Evolutionary conservation across 345 rosid species (phyloP).

Genomic region (Theobroma cacao): DNA sequence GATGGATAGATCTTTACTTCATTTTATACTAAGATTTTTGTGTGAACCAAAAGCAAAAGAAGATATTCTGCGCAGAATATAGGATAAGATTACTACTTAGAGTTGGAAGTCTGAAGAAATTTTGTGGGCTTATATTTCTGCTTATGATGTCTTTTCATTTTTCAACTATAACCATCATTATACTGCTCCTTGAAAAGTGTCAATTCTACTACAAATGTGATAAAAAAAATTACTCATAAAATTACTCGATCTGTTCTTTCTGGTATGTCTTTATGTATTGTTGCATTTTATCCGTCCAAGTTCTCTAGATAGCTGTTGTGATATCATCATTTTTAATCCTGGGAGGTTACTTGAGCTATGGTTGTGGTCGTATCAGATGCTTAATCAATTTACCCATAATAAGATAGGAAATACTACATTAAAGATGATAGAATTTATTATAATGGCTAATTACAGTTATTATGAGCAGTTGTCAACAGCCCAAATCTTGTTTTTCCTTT

Average conservation of each 20-base stretch:
- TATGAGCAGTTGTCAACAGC: not conserved
- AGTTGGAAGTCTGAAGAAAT: not conserved
- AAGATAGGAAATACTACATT: not conserved
- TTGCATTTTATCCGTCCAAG: not conserved
- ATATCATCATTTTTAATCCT: not conserved
- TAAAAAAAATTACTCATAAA: not conserved
- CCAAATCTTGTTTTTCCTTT: constrained; percentile 11
- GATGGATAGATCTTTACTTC: not conserved
- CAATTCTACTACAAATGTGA: not conserved
- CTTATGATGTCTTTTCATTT: not conserved
- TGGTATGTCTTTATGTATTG: not conserved
- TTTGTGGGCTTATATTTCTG: not conserved
- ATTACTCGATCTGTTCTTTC: not conserved
- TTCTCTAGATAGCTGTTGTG: not conserved
- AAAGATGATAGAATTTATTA: not conserved
- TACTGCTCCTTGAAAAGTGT: not conserved
- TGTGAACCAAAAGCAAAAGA: not conserved
- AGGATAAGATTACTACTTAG: not conserved
- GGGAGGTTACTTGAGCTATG: constrained; percentile 2
- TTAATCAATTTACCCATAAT: not conserved
- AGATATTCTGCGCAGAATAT: not conserved
- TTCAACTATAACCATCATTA: not conserved
- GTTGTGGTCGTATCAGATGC: not conserved
- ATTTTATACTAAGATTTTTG: not conserved
- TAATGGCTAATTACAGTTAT: not conserved